These are phyloP conservation scores for Conticribra guillardii DNA, from an alignment of 108 stramenopile genomes.

Conservation along the genomic window DNA sequence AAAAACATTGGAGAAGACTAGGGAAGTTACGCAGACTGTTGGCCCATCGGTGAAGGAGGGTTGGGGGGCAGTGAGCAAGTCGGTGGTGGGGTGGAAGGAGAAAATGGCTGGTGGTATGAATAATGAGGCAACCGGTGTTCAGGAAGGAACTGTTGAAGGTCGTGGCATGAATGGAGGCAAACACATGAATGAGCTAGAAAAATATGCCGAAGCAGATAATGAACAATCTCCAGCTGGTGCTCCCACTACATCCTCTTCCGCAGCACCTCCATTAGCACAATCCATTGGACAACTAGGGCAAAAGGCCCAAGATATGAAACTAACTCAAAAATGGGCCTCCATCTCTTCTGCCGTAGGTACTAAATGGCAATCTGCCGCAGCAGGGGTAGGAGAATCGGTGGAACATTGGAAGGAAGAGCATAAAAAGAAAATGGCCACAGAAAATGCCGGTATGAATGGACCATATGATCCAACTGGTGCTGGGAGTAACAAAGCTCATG, in stretches of 20 bases:
- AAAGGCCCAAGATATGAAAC: not conserved
- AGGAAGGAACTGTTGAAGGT: not conserved
- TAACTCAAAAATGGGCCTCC: constrained; percentile 22
- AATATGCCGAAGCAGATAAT: not conserved
- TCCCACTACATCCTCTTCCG: not conserved
- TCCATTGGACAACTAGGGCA: not conserved
- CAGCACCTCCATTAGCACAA: not conserved
- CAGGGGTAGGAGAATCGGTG: constrained; percentile 4
- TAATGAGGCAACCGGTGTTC: not conserved
- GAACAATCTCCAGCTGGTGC: not conserved
- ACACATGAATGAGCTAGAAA: not conserved
- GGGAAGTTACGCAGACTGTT: constrained; percentile 15
- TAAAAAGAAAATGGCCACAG: constrained; percentile 11
- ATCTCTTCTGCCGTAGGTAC: constrained; percentile 3
- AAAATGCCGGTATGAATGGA: not conserved
- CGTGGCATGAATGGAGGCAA: too few relatives aligned
- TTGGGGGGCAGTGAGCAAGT: constrained; percentile 19
- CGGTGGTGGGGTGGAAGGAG: constrained; percentile 4
- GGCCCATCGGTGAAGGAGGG: constrained; percentile 15
- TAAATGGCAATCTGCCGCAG: constrained; percentile 6
- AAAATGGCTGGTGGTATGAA: not conserved
- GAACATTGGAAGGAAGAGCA: constrained; percentile 34
- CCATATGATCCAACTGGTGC: not conserved
- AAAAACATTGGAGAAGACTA: not conserved
- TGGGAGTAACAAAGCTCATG: not conserved